Base-by-base conservation (phyloP, 352 stramenopile genomes). In the Pythium sp. region DNA sequence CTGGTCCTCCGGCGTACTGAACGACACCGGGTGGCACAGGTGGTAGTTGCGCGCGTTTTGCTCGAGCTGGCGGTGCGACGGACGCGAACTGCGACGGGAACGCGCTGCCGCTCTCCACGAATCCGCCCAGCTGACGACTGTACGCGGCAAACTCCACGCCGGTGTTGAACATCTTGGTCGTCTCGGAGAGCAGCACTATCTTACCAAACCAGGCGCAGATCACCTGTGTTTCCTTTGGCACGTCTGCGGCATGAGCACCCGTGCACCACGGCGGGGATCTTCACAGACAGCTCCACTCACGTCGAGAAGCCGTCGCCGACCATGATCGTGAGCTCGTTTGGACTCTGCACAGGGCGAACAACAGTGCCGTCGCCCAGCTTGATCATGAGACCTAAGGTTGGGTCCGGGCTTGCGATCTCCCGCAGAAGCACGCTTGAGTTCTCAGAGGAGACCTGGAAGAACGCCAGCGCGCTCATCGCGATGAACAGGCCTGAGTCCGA, bases 161-260 rank as follows among this genome's bases (percentile, higher is more conserved):
- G 1, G 68, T 74, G 51, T 73, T 75, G 18, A 62, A 60, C 71
- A 82, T 78, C 18, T 64, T 65, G 22, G 71, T 46, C 12, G 72
- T 49, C 5, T 38, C 58, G 8, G 71, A 58, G 38, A 79, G 62
- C 26, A 82, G 61, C 57, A 80, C 67, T 73, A 82, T 82, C 64
- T 80, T 80, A 58, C 76, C 76, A 41, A 79, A 80, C 76, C 76
- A 82, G 24, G 73, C 69, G 7, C 76, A 73, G 0, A 80, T 49
- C 7, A 80, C 11, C 4, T 58, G 68, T n/a, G 46, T 18, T 1
- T 49, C 47, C n/a, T 24, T 6, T 55, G 58, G 32, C 69, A 68
- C n/a, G 69, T 74, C 64, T 69, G 64, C 7, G 69, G 69, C 69
- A 74, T 74, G 11, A 34, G 58, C 69, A 74, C 68, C 64, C 69